phyloP scores from a whole-genome alignment of 495 filamentous ascomycete species.

The Staphylotrichum tortipilum region DNA sequence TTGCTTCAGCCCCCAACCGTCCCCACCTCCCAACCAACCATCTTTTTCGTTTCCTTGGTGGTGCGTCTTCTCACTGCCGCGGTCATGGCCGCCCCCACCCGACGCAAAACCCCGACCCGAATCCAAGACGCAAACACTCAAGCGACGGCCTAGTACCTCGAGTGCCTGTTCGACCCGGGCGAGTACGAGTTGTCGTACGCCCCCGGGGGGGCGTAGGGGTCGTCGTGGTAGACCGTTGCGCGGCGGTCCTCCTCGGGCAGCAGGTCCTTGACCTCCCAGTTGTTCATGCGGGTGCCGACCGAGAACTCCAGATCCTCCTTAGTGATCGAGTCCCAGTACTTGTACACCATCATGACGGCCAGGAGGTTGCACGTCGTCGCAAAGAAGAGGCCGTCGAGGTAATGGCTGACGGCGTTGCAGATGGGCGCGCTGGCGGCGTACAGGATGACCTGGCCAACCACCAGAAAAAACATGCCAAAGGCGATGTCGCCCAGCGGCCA shows the following conservation, averaged over 20 bases:
- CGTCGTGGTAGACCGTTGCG: conserved; percentile 66
- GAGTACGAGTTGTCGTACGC: conserved; percentile 37
- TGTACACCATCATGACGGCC: conserved; percentile 99
- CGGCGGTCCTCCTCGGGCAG: conserved; percentile 82
- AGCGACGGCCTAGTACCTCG: conserved; percentile 13
- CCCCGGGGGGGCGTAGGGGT: conserved; percentile 37
- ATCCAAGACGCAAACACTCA: no score
- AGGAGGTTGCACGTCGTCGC: conserved; percentile 88
- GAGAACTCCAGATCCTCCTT: conserved; percentile 97
- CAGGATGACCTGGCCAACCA: conserved; percentile 84
- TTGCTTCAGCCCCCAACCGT: not conserved
- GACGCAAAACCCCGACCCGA: no score
- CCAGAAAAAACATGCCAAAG: conserved; percentile 89
- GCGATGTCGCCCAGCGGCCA: conserved; percentile 91
- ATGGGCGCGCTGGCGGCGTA: conserved; percentile 83
- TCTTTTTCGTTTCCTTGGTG: not conserved
- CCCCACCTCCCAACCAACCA: not conserved
- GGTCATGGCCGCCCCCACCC: no score
- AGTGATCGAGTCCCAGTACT: conserved; percentile 99
- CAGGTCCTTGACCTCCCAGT: conserved; percentile 97
- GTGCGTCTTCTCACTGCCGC: not conserved
- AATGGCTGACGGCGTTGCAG: conserved; percentile 81
- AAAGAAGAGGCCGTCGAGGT: conserved; percentile 91
- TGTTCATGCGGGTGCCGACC: conserved; percentile 87
- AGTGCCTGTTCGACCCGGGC: conserved; percentile 32